Conservation (phyloP, 192 early-diverging fungal species). For the Coemansia biformis region DNA sequence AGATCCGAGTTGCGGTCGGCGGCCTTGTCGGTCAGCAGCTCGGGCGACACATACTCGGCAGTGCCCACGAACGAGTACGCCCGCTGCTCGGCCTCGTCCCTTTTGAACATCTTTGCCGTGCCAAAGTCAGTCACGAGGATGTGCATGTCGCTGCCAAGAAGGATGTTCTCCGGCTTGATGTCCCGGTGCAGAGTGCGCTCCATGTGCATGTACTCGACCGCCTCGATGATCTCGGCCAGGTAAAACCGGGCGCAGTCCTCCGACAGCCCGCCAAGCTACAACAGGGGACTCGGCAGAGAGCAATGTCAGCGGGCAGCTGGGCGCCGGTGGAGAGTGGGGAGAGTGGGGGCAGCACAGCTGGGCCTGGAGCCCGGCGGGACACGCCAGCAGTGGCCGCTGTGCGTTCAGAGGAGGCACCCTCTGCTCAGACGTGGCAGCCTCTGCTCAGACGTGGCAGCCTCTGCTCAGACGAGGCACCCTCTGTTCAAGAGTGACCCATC, state of each 20-base stretch:
- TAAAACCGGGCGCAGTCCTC: conserved; percentile 77
- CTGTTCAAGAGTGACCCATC: too few relatives aligned
- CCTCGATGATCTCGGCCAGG: conserved; percentile 76
- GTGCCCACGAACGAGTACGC: conserved; percentile 96
- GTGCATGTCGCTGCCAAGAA: conserved; percentile 84
- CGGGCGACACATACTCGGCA: conserved; percentile 97
- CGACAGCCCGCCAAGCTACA: conserved; percentile 57
- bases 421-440: too few relatives aligned
- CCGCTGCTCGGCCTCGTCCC: conserved; percentile 38
- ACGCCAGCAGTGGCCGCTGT: too few relatives aligned
- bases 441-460: too few relatives aligned
- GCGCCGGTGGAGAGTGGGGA: too few relatives aligned
- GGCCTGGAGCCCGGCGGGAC: too few relatives aligned
- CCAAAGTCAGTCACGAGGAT: conserved; percentile 97
- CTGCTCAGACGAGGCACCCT: too few relatives aligned
- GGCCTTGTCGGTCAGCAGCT: conserved; percentile 83
- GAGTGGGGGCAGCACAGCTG: too few relatives aligned
- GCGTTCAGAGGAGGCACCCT: too few relatives aligned
- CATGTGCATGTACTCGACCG: conserved; percentile 84
- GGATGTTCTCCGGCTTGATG: conserved; percentile 93
- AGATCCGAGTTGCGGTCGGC: conserved; percentile 74
- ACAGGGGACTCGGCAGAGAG: too few relatives aligned
- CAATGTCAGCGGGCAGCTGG: too few relatives aligned
- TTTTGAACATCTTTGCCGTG: conserved; percentile 59
- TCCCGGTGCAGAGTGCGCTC: conserved; percentile 88